Percentiles rank a stretch among this genome's conserved stretches.
phyloP scores from a whole-genome alignment of 1,284 basidiomycete species.

The Sporisorium sorghi region DNA sequence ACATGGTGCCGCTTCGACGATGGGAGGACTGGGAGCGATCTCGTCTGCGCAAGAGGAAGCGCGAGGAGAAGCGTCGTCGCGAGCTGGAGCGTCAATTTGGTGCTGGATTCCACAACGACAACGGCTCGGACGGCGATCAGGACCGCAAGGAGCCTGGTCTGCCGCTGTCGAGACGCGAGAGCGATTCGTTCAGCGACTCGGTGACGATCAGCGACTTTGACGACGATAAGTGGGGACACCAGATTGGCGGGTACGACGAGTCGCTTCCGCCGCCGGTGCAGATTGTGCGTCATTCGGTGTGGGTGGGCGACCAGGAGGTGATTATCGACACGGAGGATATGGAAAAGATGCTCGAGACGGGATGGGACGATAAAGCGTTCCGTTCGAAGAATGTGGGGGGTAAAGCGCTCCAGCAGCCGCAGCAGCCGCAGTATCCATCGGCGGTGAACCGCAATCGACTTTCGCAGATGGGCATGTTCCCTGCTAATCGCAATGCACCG shows the following conservation, averaged over 20 bases:
- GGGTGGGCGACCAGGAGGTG: conserved; percentile 56
- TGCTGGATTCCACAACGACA: conserved; percentile 77
- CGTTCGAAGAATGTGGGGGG: conserved; percentile 23
- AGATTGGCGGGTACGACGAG: conserved; percentile 70
- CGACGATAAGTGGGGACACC: conserved; percentile 88
- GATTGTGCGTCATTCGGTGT: conserved; percentile 59
- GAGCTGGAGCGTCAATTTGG: conserved; percentile 70
- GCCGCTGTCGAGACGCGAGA: conserved; percentile 34
- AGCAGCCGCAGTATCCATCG: conserved; percentile 44
- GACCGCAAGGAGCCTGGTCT: conserved; percentile 44
- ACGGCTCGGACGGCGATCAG: conserved; percentile 69
- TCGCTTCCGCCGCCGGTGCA: conserved; percentile 58
- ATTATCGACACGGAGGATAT: conserved; percentile 59
- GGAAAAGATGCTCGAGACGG: conserved; percentile 63
- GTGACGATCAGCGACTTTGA: conserved; percentile 72
- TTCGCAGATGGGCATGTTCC: conserved; percentile 48
- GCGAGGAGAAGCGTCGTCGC: conserved; percentile 81
- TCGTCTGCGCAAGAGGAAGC: conserved; percentile 87
- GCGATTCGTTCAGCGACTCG: conserved; percentile 50
- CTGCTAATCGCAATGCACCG: conserved; percentile 23
- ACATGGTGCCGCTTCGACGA: conserved; percentile 84
- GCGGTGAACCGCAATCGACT: conserved; percentile 37
- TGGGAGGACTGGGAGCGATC: conserved; percentile 99
- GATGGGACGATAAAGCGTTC: conserved; percentile 57
- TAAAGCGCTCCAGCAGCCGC: conserved; percentile 14